A percentile compares a stretch with the other conserved stretches of the same genome.
These are phyloP conservation scores for Scorias spongiosa DNA, from an alignment of 2,329 filamentous ascomycete genomes.

Conservation along the genomic window DNA sequence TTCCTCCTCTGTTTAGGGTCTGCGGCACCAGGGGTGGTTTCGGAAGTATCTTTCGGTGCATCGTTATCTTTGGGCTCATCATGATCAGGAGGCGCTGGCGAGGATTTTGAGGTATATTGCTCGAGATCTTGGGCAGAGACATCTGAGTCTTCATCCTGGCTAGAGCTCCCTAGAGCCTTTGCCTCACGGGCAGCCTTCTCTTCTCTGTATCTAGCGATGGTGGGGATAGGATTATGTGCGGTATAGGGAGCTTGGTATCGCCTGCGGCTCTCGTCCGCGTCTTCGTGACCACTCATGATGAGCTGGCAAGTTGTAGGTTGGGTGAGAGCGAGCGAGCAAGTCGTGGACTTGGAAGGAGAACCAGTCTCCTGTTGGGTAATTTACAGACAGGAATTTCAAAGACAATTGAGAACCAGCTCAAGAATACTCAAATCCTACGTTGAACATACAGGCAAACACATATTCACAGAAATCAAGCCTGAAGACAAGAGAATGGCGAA, in stretches of 20 bases:
- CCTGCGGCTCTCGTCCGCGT: slow-evolving; percentile 25
- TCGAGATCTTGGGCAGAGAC: slow-evolving; percentile 2
- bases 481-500: too few species aligned
- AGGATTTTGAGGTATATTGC: slow-evolving; percentile 1
- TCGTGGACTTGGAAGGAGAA: too few species aligned
- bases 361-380: too few species aligned
- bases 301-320: background rate
- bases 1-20: slow-evolving; percentile 34
- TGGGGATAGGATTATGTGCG: slow-evolving; percentile 29
- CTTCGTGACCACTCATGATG: slow-evolving; percentile 21
- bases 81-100: slow-evolving; percentile 3
- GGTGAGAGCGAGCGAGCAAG: too few species aligned
- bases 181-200: slow-evolving; percentile 28
- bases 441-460: too few species aligned
- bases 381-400: too few species aligned
- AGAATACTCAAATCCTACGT: too few species aligned
- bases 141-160: slow-evolving; percentile 3
- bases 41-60: slow-evolving; percentile 28
- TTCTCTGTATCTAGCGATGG: slow-evolving; percentile 30
- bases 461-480: too few species aligned
- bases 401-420: too few species aligned
- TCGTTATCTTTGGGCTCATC: slow-evolving; percentile 7
- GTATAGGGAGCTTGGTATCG: slow-evolving; percentile 29
- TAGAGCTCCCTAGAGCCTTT: slow-evolving; percentile 5
- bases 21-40: slow-evolving; percentile 20